These are phyloP conservation scores for Chlorella sp. DNA, from an alignment of 139 green algal species.

Conservation along the genomic window DNA sequence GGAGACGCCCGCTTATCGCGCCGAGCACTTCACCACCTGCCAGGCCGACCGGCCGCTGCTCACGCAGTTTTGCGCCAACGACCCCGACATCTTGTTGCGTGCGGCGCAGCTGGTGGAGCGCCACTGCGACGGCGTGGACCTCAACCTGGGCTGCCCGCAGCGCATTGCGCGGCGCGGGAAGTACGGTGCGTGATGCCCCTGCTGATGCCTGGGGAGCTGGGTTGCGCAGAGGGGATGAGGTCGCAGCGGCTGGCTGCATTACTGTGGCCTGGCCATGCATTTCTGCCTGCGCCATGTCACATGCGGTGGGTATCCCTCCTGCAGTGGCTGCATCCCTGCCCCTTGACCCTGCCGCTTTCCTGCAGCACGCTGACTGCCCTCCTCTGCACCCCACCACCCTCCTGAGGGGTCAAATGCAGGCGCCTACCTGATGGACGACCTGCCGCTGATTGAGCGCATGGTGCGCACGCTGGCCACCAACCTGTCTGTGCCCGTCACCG, in stretches of 20 bases:
- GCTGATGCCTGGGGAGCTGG: too few relatives aligned
- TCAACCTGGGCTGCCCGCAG: conserved; percentile 98
- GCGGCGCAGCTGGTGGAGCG: conserved; percentile 81
- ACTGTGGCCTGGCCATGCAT: too few relatives aligned
- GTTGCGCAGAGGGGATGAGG: too few relatives aligned
- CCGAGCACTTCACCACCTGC: conserved; percentile 91
- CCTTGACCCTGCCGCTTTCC: not conserved
- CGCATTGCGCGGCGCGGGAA: conserved; percentile 83
- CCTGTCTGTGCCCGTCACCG: conserved; percentile 74
- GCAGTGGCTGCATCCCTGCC: not conserved
- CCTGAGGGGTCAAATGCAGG: conserved; percentile 69
- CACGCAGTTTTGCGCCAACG: conserved; percentile 98
- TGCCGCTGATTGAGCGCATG: conserved; percentile 73
- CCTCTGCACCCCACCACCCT: not conserved
- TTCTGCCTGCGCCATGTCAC: too few relatives aligned
- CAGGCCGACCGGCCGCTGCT: conserved; percentile 88
- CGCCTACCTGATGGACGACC: conserved; percentile 94
- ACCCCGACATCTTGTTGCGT: conserved; percentile 84
- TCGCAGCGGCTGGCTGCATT: too few relatives aligned
- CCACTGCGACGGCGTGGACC: conserved; percentile 91
- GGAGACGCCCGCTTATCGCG: conserved; percentile 82
- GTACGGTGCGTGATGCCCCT: conserved; percentile 47
- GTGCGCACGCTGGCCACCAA: conserved; percentile 59
- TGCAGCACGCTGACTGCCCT: not conserved
- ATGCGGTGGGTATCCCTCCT: too few relatives aligned